Conservation (phyloP, 495 filamentous ascomycete genomes). For the Schizothecium vesticola region DNA sequence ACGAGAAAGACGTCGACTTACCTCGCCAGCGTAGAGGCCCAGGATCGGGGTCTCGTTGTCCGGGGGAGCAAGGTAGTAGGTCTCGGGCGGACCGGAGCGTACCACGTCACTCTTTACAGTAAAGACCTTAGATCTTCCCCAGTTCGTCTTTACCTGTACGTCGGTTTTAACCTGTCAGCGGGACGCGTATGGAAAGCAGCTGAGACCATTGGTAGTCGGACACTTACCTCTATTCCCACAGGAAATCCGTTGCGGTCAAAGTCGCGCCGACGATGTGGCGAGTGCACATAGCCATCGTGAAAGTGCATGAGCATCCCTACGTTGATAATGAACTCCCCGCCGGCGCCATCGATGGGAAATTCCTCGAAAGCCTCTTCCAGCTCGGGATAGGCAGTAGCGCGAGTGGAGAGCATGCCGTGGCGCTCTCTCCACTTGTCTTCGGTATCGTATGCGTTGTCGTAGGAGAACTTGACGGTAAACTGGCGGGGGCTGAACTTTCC, state of each 20-base stretch:
- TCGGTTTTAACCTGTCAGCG: background rate
- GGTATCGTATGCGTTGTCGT: background rate
- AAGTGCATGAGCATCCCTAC: background rate
- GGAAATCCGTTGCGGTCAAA: background rate
- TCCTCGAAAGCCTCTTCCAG: background rate
- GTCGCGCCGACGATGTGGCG: background rate
- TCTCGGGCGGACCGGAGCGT: background rate
- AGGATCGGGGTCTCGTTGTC: background rate
- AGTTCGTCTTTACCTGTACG: background rate
- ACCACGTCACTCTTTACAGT: background rate
- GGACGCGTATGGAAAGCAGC: background rate
- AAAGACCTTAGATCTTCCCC: background rate
- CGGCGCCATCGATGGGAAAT: background rate
- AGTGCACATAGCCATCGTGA: background rate
- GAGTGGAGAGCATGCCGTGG: background rate
- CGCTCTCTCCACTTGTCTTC: background rate
- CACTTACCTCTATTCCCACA: background rate
- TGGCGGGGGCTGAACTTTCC: background rate
- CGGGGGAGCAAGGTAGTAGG: background rate
- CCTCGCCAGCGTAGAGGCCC: background rate
- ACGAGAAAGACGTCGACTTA: background rate
- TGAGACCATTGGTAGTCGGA: background rate
- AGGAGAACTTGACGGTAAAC: background rate
- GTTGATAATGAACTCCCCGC: background rate
- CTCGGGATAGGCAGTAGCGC: background rate